Percentiles rank a stretch among this genome's conserved stretches.
Evolutionary conservation across 768 basidiomycete species (phyloP).

Genomic region (Naganishia kalamii): DNA sequence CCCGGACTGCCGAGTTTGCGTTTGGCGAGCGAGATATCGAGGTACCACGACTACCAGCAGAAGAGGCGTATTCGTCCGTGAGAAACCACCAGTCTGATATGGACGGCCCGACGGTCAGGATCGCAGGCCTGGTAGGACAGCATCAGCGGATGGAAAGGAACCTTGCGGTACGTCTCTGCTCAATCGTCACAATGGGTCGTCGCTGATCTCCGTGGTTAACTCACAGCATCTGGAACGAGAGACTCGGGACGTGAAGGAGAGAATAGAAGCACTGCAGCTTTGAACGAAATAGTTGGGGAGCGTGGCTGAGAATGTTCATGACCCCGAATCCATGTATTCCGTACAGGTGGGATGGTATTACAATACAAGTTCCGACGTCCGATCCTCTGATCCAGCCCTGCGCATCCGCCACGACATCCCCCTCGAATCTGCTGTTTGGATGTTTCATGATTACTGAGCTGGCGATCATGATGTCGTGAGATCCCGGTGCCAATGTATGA

Average conservation of each 20-base stretch:
- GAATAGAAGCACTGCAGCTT: not conserved
- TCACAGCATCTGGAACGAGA: not conserved
- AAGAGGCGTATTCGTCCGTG: not conserved
- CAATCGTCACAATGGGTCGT: not conserved
- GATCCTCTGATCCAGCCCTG: no score
- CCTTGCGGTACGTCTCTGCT: not conserved
- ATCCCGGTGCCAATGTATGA: no score
- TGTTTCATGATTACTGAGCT: no score
- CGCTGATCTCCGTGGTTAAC: no score
- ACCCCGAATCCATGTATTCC: not conserved
- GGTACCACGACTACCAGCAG: not conserved
- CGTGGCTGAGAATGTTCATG: not conserved
- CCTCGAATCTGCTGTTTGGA: not conserved
- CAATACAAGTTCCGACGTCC: not conserved
- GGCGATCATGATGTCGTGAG: not conserved
- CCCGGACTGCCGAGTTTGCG: no score
- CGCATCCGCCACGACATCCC: no score
- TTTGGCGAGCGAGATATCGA: not conserved
- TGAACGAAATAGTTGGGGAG: not conserved
- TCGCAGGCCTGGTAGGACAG: constrained; percentile 1
- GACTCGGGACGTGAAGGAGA: not conserved
- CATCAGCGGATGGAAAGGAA: constrained; percentile 7
- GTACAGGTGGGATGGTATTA: not conserved
- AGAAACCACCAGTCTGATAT: not conserved
- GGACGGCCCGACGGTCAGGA: not conserved